Base-by-base conservation (phyloP, 108 stramenopile genomes). In the Skeletonema grethae region DNA sequence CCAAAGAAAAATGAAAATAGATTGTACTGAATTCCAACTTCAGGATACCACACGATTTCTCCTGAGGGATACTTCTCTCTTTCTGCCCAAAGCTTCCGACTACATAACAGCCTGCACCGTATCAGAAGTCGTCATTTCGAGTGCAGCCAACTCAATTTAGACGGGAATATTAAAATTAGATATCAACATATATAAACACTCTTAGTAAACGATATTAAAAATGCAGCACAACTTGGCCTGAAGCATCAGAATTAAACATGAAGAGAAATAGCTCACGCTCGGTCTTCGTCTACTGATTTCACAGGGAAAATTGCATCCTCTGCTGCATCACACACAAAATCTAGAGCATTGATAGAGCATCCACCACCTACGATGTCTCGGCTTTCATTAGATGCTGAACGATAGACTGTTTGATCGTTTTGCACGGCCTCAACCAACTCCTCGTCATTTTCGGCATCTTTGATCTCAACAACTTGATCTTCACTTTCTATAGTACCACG, bases 401-500 rank as follows among this genome's bases (percentile, higher is more conserved):
- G 41, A 41, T 41, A 41, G 41, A 43, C 15, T 2, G 15, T n/a
- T 53, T 53, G 22, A 8, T 24, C 5, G 1, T 24, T 53, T 53
- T 53, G 50, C 9, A 22, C 50, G 2, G 15, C 41, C 41, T 22
- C 76, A 7, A 66, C 43, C 4, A 70, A 34, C 24, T 75, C 73
- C 18, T 79, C 77, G 16, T 59, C 67, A 3, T 71, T 69, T 30
- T 68, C 32, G 13, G 12, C 15, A n/a, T 62, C 31, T 62, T 69
- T 16, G 10, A 62, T 60, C 9, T 35, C 68, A 35, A 6, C 24
- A 4, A 15, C 60, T 16, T 61, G 7, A 3, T 18, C 45, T 38
- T 35, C 10, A 48, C 9, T 60, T 35, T 53, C 15, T 10, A n/a
- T 3, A n/a, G 41, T 4, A 2, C 13, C 7, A 2, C 2, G 20